phyloP scores from a whole-genome alignment of 2,329 filamentous ascomycete genomes.

The Neopestalotiopsis sp. region DNA sequence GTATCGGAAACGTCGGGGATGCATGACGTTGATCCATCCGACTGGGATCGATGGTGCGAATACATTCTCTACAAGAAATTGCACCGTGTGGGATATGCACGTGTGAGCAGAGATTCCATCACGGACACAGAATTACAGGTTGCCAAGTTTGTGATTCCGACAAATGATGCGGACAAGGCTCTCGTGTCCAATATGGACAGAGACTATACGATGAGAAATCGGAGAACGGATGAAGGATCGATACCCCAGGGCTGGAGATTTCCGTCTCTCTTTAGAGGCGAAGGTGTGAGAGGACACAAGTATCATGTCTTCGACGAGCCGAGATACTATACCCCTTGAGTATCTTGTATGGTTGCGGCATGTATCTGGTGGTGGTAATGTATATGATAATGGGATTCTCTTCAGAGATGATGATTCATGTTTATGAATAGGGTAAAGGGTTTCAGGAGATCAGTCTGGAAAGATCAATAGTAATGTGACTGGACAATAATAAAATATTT shows the following conservation, averaged over 20 bases:
- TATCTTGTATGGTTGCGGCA: not conserved
- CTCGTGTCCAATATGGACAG: conserved; percentile 44
- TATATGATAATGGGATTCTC: not conserved
- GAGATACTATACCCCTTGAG: conserved; percentile 62
- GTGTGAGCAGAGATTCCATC: conserved; percentile 87
- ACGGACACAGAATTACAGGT: conserved; percentile 98
- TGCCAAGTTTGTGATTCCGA: conserved; percentile 89
- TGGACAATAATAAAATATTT: not conserved
- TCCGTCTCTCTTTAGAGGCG: conserved; percentile 80
- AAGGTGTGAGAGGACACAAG: conserved; percentile 85
- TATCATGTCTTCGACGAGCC: conserved; percentile 98
- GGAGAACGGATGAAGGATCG: conserved; percentile 69
- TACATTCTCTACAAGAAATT: conserved; percentile 96
- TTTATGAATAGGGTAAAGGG: not conserved
- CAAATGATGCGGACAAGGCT: conserved; percentile 62
- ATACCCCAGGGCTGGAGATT: conserved; percentile 82
- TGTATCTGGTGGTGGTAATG: not conserved
- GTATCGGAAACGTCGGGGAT: conserved; percentile 87
- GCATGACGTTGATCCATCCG: conserved; percentile 89
- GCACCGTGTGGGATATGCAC: conserved; percentile 84
- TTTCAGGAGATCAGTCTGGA: not conserved
- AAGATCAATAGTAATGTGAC: not conserved
- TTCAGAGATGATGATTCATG: conserved; percentile 3
- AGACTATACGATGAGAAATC: conserved; percentile 58
- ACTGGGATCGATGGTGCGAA: conserved; percentile 99